Conservation (phyloP, 768 basidiomycete species). For the Piloderma croceum region DNA sequence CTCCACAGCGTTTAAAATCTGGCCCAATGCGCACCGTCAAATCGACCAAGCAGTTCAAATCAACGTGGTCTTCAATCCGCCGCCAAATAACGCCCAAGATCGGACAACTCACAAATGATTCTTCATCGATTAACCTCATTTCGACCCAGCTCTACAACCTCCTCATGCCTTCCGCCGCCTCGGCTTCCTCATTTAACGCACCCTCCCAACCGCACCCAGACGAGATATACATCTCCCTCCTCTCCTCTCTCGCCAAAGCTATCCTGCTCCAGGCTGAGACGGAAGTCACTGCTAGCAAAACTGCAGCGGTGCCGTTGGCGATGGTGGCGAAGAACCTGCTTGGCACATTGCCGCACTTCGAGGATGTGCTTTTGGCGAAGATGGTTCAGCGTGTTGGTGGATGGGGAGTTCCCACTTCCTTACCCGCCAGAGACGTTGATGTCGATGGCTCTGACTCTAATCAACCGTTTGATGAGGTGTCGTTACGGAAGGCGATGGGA, state of each 20-base stretch:
- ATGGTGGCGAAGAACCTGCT: constrained; percentile 70
- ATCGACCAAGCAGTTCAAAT: constrained; percentile 43
- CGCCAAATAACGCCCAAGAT: constrained; percentile 83
- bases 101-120: constrained; percentile 78
- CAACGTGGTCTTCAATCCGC: constrained; percentile 61
- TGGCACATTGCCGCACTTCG: constrained; percentile 48
- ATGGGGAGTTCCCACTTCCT: constrained; percentile 71
- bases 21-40: constrained; percentile 65
- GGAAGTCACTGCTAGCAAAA: constrained; percentile 85
- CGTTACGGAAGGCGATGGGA: too few relatives aligned
- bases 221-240: constrained; percentile 64
- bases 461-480: too few relatives aligned
- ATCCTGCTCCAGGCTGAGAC: constrained; percentile 90
- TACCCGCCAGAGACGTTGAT: constrained; percentile 50
- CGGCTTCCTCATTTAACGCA: constrained; percentile 6
- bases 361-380: constrained; percentile 75
- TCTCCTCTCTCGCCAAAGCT: constrained; percentile 85
- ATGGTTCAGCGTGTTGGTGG: constrained; percentile 84
- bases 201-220: constrained; percentile 11
- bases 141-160: constrained; percentile 34
- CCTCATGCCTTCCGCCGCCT: constrained; percentile 1
- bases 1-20: constrained; percentile 52
- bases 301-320: constrained; percentile 78
- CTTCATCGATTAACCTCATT: constrained; percentile 53
- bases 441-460: too few relatives aligned